Base-by-base conservation (phyloP, 306 rosid genomes). In the Ormosia semicastrata region DNA sequence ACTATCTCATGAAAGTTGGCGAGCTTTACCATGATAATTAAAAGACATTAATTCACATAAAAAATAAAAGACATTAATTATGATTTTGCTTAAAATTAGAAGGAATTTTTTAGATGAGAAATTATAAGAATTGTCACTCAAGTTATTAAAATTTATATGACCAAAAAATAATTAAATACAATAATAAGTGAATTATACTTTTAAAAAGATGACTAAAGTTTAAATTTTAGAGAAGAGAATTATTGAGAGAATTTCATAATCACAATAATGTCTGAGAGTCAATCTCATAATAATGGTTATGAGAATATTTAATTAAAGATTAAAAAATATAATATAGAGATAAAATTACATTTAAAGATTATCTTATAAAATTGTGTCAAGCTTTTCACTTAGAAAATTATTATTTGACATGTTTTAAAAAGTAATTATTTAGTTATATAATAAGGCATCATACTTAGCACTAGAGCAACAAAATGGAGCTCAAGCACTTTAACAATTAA, bases 1-100 rank as follows among this genome's bases (percentile, higher is more conserved):
- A 56, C 43, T 41, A 17, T 66, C 65, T 75, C 64, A 30, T 56
- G 44, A 82, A 75, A 82, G 71, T 44, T 82, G 14, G 36, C 10
- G 2, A 82, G 43, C 76, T 82, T 66, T 65, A 57, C 56, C 64
- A 57, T 32, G 43, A 32, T 63, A 41, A 56, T 44, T 15, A 3
- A 44, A 8, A 1, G 10, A 9, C 10, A 44, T 8, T 44, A 24
- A 24, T 24, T 24, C 24, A 24, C 24, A 24, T 24, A 24, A 24
- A 24, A 65, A 3, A 70, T 60, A 47, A 43, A 79, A 44, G 53
- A 69, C 83, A 33, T 30, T 40, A 52, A 39, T 30, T 53, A n/a
- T 47, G 34, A 62, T 17, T 72, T 63, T 73, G 17, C 49, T 72
- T 6, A 29, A 34, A 36, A 54, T 24, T 41, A 5, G 0, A 68